These are phyloP conservation scores for Aureoboletus auriporus DNA, from an alignment of 768 basidiomycete genomes.

Conservation along the genomic window DNA sequence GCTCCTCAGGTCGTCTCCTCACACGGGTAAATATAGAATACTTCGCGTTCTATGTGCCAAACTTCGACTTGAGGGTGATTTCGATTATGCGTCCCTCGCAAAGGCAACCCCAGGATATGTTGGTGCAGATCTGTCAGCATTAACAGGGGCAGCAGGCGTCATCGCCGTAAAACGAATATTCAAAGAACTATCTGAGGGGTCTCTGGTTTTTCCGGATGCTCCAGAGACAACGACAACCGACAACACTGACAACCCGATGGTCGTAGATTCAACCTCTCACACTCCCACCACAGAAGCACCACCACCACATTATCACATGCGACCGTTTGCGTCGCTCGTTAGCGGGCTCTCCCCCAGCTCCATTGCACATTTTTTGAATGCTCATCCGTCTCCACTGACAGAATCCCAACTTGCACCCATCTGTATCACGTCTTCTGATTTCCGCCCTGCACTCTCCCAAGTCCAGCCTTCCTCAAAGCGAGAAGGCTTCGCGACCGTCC, in stretches of 20 bases:
- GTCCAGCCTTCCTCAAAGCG: constrained; percentile 96
- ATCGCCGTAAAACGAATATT: constrained; percentile 97
- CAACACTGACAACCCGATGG: constrained; percentile 33
- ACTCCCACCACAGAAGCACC: constrained; percentile 17
- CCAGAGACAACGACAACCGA: constrained; percentile 12
- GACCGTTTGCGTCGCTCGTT: constrained; percentile 35
- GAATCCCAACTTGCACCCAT: constrained; percentile 75
- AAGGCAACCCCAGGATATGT: constrained; percentile 97
- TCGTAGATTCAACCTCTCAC: constrained; percentile 29
- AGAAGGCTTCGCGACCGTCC: constrained; percentile 96
- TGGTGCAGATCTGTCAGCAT: constrained; percentile 87
- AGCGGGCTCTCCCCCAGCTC: constrained; percentile 53
- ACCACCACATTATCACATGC: constrained; percentile 10
- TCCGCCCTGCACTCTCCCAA: constrained; percentile 73
- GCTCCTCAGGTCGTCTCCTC: neutral
- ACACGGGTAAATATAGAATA: constrained; percentile 51
- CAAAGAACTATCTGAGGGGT: constrained; percentile 66
- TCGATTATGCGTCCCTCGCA: constrained; percentile 81
- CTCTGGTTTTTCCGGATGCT: constrained; percentile 49
- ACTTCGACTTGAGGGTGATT: constrained; percentile 80
- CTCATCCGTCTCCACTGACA: constrained; percentile 80
- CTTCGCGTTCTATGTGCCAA: constrained; percentile 81
- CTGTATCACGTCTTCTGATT: constrained; percentile 79
- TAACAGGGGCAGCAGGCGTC: constrained; percentile 92
- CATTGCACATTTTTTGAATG: constrained; percentile 85